Conservation (phyloP, 108 stramenopile genomes). For the Epithemia pelagica region DNA sequence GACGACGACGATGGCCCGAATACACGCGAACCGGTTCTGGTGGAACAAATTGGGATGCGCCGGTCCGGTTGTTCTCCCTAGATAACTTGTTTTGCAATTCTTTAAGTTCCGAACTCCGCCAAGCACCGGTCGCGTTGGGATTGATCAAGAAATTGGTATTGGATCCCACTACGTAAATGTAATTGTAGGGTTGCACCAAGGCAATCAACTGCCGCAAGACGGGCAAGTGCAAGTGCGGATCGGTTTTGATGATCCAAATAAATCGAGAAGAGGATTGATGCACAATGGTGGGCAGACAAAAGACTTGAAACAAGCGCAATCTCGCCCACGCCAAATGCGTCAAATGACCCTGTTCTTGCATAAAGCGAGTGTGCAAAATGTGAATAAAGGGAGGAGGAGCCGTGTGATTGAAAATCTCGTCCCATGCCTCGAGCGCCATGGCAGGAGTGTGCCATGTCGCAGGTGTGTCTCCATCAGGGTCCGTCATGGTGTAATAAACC, state of each 20-base stretch:
- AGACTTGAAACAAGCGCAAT: slow-evolving; percentile 47
- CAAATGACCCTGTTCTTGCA: slow-evolving; percentile 68
- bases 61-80: background rate
- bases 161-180: slow-evolving; percentile 54
- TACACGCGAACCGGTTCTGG: background rate
- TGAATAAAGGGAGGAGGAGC: slow-evolving; percentile 32
- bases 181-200: slow-evolving; percentile 32
- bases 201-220: slow-evolving; percentile 40
- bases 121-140: slow-evolving; percentile 30
- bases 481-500: too few relatives aligned
- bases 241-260: slow-evolving; percentile 79
- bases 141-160: slow-evolving; percentile 52
- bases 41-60: background rate
- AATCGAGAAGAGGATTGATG: slow-evolving; percentile 33
- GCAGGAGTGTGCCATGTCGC: too few relatives aligned
- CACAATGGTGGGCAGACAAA: slow-evolving; percentile 45
- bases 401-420: background rate
- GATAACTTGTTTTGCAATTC: background rate
- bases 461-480: too few relatives aligned
- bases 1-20: slow-evolving; percentile 25
- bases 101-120: slow-evolving; percentile 19
- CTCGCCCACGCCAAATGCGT: slow-evolving; percentile 51
- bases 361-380: slow-evolving; percentile 74
- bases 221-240: slow-evolving; percentile 46
- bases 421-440: background rate